Evolutionary conservation across 352 stramenopile genomes (phyloP), one percentile per base, ranked within the genome.

Genomic region (Hyaloperonospora arabidopsidis): DNA sequence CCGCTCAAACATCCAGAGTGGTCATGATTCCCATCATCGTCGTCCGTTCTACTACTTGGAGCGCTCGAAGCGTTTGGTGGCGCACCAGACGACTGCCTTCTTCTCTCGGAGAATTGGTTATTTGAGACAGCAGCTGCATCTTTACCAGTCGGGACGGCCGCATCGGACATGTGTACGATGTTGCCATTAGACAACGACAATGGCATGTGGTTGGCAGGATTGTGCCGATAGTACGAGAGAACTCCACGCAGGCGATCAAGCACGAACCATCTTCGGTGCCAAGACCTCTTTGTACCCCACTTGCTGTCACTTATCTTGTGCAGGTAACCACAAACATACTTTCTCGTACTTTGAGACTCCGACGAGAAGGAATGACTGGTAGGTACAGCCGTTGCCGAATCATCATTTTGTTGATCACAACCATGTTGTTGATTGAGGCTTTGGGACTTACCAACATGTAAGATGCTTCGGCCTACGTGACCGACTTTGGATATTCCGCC

Each of bases 241-340:
- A 93, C 51, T 2, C 83, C 78, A 1, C 72, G 68, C 41, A 87
- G 80, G 5, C 80, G 65, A 49, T 93, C 83, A 11, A 93, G 67
- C 19, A 93, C 83, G 29, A 93, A 93, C 83, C 83, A 93, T 36
- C 83, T 66, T n/a, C 77, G 74, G 55, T 93, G 80, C 83, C 83
- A 93, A 29, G 79, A 86, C 0, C 80, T 74, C 52, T 93, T 72
- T 47, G 91, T 72, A 0, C 78, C 74, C 78, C 80, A 91, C 49
- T 91, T 93, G 46, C 80, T 80, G 52, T 93, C 83, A 47, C 80
- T 90, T 25, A 93, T 79, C 59, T 93, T 93, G 67, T 93, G 78
- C 13, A 93, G 39, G 43, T 93, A 93, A 1, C 83, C 83, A 21
- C 79, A 88, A 7, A 90, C 79, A 45, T 89, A 89, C 51, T 87